phyloP scores from a whole-genome alignment of 768 basidiomycete species.

The Tylopilus rubrobrunneus region DNA sequence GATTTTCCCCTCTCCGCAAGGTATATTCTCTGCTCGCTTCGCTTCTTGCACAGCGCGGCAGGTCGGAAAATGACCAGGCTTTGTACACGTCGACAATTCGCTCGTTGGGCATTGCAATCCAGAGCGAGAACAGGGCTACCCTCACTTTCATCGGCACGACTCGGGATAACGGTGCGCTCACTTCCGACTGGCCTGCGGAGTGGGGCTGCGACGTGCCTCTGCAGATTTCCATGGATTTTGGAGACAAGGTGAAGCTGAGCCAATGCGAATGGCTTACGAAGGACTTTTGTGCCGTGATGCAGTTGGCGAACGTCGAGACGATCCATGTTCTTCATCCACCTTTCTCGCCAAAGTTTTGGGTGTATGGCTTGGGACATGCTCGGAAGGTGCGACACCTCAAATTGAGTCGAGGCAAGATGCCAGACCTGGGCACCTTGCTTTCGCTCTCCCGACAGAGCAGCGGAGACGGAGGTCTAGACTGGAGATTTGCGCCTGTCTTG shows the following conservation, averaged over 20 bases:
- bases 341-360: neutral
- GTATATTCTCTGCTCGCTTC: no score
- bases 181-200: neutral
- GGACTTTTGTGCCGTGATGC: neutral
- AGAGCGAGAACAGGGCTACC: neutral
- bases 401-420: neutral
- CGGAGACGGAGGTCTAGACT: no score
- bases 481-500: no score
- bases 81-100: neutral
- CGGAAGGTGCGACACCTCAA: neutral
- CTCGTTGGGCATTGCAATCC: neutral
- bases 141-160: neutral
- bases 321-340: neutral
- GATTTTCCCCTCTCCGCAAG: no score
- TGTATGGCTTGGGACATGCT: no score
- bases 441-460: neutral
- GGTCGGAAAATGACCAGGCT: neutral
- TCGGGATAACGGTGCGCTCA: neutral
- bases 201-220: neutral
- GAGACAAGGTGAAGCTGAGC: no score
- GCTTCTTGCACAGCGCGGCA: neutral
- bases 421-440: neutral
- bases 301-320: neutral
- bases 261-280: neutral
- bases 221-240: neutral